phyloP scores from a whole-genome alignment of 208 protist genomes.

The Crithidia brevicula region DNA sequence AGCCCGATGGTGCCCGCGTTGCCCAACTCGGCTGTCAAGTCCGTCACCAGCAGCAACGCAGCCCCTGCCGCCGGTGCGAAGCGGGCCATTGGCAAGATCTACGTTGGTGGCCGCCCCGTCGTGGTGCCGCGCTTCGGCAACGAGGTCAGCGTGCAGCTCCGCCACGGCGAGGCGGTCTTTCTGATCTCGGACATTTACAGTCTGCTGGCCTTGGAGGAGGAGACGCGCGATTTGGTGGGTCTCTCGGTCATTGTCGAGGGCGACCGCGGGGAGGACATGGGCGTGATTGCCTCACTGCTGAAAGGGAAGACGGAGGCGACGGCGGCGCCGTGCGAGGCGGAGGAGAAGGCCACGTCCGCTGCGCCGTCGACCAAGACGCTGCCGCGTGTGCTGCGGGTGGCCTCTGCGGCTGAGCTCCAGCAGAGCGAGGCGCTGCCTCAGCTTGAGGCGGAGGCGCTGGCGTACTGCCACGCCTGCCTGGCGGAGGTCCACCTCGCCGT shows the following conservation, averaged over 20 bases:
- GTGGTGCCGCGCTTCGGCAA: constrained; percentile 50
- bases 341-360: constrained; percentile 20
- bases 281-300: constrained; percentile 46
- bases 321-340: constrained; percentile 12
- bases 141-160: constrained; percentile 67
- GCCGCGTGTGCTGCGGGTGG: constrained; percentile 61
- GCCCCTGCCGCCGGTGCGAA: not conserved
- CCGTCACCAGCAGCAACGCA: not conserved
- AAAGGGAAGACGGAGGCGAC: not conserved
- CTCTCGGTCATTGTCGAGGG: constrained; percentile 83
- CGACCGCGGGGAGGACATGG: constrained; percentile 84
- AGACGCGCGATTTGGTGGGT: constrained; percentile 47
- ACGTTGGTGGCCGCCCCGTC: constrained; percentile 58
- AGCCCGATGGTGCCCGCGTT: too few relatives aligned
- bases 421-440: constrained; percentile 43
- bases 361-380: constrained; percentile 1
- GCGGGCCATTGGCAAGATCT: constrained; percentile 49
- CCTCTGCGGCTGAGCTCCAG: constrained; percentile 49
- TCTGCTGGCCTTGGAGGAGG: constrained; percentile 45
- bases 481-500: constrained; percentile 49
- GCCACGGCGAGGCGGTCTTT: constrained; percentile 49
- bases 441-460: constrained; percentile 63
- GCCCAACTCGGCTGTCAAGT: too few relatives aligned
- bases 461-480: constrained; percentile 57
- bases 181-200: constrained; percentile 52